These are phyloP conservation scores for Terfezia claveryi DNA, from an alignment of 495 filamentous ascomycete species.

Conservation along the genomic window DNA sequence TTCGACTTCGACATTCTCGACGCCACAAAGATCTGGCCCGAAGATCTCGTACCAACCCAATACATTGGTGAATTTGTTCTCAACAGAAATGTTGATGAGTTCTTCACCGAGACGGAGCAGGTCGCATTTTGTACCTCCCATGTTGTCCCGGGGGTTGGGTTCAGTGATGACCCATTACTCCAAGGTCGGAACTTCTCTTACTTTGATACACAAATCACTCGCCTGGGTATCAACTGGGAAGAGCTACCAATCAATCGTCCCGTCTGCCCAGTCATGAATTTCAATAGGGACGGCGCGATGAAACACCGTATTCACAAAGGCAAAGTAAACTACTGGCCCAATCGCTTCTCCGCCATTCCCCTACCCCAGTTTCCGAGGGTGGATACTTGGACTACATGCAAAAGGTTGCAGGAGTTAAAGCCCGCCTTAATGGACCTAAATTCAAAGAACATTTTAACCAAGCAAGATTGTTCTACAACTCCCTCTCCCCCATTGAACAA, in stretches of 20 bases:
- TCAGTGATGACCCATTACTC: conserved; percentile 64
- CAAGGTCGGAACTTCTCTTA: conserved; percentile 77
- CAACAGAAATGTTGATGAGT: conserved; percentile 69
- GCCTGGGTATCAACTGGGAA: conserved; percentile 67
- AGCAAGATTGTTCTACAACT: conserved; percentile 66
- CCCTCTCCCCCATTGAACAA: conserved; percentile 46
- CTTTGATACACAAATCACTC: conserved; percentile 64
- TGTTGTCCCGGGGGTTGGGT: conserved; percentile 68
- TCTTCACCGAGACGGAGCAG: conserved; percentile 67
- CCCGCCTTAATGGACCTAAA: conserved; percentile 47
- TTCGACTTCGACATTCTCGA: conserved; percentile 86
- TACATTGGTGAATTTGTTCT: conserved; percentile 67
- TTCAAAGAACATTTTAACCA: conserved; percentile 52
- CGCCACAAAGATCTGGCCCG: conserved; percentile 82
- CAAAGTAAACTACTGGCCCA: conserved; percentile 77
- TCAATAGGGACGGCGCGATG: conserved; percentile 52
- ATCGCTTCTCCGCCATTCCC: conserved; percentile 45
- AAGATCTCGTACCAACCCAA: conserved; percentile 55
- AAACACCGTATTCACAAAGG: conserved; percentile 41
- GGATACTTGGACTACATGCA: conserved; percentile 47
- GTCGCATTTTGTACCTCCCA: conserved; percentile 72
- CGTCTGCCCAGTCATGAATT: conserved; percentile 60
- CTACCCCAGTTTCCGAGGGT: conserved; percentile 31
- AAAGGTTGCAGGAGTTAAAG: conserved; percentile 46
- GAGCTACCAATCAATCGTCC: conserved; percentile 67